These are phyloP conservation scores for Trichoderma guizhouense DNA, from an alignment of 2,329 filamentous ascomycete species.

Conservation along the genomic window DNA sequence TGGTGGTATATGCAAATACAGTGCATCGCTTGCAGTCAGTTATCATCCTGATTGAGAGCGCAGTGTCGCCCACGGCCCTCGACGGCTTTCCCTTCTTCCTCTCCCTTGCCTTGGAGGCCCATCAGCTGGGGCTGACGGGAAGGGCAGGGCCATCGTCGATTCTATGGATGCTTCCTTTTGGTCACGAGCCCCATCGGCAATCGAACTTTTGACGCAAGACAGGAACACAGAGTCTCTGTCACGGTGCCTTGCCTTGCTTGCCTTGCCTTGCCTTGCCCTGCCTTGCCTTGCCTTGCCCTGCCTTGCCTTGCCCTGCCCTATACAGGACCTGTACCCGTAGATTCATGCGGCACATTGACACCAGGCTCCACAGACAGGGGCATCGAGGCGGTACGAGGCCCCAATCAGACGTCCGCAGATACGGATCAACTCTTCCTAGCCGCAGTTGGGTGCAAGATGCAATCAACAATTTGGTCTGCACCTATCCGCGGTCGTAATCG, in stretches of 20 bases:
- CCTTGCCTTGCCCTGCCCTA: not conserved
- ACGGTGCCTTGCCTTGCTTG: slow-evolving; percentile 1
- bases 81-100: not conserved
- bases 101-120: slow-evolving; percentile 2
- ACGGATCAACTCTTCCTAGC: not conserved
- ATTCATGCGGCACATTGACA: slow-evolving; percentile 5
- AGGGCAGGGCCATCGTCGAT: not conserved
- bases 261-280: not conserved
- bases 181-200: slow-evolving; percentile 11
- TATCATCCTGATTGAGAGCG: not conserved
- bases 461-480: slow-evolving; percentile 3
- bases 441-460: slow-evolving; percentile 12
- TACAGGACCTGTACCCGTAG: not conserved
- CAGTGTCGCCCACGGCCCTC: not conserved
- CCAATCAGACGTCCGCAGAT: not conserved
- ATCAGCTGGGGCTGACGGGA: slow-evolving; percentile 12
- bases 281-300: no score
- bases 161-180: not conserved
- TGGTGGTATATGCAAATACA: not conserved
- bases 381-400: not conserved
- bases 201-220: slow-evolving; percentile 6
- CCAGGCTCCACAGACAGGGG: slow-evolving; percentile 1
- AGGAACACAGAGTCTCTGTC: not conserved
- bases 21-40: not conserved
- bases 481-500: slow-evolving; percentile 14